These are phyloP conservation scores for Fusarium sp. DNA, from an alignment of 2,329 filamentous ascomycete genomes.

Conservation along the genomic window DNA sequence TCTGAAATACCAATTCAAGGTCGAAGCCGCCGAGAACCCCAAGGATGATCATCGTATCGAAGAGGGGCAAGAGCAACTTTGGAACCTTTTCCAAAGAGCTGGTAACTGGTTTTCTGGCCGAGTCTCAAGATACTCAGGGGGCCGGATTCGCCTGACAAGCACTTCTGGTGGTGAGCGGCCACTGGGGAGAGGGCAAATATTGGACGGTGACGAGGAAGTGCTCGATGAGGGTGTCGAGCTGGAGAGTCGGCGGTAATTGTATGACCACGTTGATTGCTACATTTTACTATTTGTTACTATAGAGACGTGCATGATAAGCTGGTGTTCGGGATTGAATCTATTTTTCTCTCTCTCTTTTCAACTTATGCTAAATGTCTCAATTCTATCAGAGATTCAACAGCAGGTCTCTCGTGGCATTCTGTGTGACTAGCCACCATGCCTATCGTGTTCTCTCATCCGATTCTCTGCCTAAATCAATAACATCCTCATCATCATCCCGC, in stretches of 20 bases:
- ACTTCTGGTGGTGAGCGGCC: constrained; percentile 49
- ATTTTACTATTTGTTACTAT: constrained; percentile 9
- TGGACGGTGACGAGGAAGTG: constrained; percentile 55
- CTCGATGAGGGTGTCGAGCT: constrained; percentile 55
- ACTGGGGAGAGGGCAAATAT: constrained; percentile 56
- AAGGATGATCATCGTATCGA: constrained; percentile 65
- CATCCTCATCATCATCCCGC: constrained; percentile 47
- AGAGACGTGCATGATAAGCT: constrained; percentile 31
- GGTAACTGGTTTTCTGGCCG: constrained; percentile 68
- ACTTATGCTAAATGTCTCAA: constrained; percentile 2
- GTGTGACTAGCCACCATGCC: neutral
- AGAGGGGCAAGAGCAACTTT: constrained; percentile 71
- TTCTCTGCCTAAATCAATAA: constrained; percentile 47
- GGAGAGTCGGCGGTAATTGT: constrained; percentile 47
- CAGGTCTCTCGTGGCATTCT: neutral
- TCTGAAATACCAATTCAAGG: constrained; percentile 96
- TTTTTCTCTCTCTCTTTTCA: neutral
- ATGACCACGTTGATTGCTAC: neutral
- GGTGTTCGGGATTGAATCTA: constrained; percentile 35
- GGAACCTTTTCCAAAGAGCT: constrained; percentile 63
- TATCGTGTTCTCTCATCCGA: constrained; percentile 33
- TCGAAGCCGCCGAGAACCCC: constrained; percentile 83
- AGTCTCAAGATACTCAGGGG: constrained; percentile 62
- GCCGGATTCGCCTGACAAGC: constrained; percentile 62
- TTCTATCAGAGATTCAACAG: neutral